Conservation (phyloP, 352 stramenopile genomes). For the Globisporangium nunn region DNA sequence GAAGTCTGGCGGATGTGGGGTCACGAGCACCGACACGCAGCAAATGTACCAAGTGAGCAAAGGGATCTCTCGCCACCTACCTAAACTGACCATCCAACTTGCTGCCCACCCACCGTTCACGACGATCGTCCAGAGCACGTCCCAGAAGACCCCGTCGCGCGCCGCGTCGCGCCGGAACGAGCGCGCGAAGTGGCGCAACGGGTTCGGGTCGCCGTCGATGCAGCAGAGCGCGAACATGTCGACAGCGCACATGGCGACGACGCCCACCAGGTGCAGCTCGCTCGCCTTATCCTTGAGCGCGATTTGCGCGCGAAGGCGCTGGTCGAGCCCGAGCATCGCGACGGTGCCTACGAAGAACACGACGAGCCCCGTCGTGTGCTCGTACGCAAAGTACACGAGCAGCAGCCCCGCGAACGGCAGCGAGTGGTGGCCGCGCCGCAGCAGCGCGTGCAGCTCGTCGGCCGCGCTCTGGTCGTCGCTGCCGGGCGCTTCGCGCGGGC, state of each 20-base stretch:
- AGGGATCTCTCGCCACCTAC: background rate
- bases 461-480: conserved; percentile 42
- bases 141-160: conserved; percentile 37
- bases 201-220: conserved; percentile 57
- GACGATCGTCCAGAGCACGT: conserved; percentile 67
- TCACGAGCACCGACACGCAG: background rate
- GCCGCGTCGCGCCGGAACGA: conserved; percentile 23
- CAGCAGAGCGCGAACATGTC: conserved; percentile 55
- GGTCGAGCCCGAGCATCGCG: conserved; percentile 65
- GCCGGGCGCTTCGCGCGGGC: conserved; percentile 10
- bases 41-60: background rate
- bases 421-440: conserved; percentile 64
- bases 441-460: conserved; percentile 56
- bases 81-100: background rate
- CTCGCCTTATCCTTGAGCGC: conserved; percentile 73
- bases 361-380: conserved; percentile 63
- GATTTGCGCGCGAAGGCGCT: conserved; percentile 56
- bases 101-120: conserved; percentile 45
- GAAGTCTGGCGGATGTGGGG: conserved; percentile 37
- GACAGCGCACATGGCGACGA: conserved; percentile 47
- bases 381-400: conserved; percentile 71
- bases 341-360: conserved; percentile 60
- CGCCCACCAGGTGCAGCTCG: conserved; percentile 34
- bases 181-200: conserved; percentile 37
- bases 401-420: conserved; percentile 69